Evolutionary conservation across 768 basidiomycete genomes (phyloP), one percentile per base, ranked within the genome.

Genomic region (Pulveroboletus frians): DNA sequence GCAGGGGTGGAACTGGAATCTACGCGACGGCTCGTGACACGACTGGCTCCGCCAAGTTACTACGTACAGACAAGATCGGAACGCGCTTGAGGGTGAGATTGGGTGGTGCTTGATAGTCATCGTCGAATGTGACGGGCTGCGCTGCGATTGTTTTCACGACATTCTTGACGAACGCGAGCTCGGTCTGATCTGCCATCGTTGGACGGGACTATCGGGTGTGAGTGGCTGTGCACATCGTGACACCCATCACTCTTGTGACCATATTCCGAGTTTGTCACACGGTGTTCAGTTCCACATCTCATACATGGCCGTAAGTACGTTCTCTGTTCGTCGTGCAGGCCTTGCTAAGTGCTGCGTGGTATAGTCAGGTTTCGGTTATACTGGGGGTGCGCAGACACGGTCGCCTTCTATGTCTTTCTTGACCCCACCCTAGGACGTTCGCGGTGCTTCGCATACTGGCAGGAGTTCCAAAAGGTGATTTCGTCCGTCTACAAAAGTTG

Each of bases 371-470:
- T 85, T 77, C 66, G 72, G 80, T 43, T 83, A 79, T 62, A 74
- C 71, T 47, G 83, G 82, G 65, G 81, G 81, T 80, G 54, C 43
- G 73, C 62, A n/a, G 20, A 3, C 41, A 40, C 13, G n/a, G 18
- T 2, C 15, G 15, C 4, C 9, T 18, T 17, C 21, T 39, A 27
- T 26, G 27, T n/a, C n/a, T 26, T 10, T 31, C 45, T 34, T 54
- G 37, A 54, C 51, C 50, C 23, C 26, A 38, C 42, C 31, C 38
- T 53, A 92, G 91, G 90, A 58, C 82, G 81, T 55, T 81, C 88
- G 53, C 79, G 89, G 61, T 96, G 93, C 70, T 93, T 93, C 68
- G 75, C 81, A 11, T 90, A 85, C 71, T 95, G 92, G 92, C 92
- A 93, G 62, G 89, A 93, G 68, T 88, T 90, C 71, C 76, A 82